Percentiles rank a stretch among this genome's conserved stretches.
Evolutionary conservation across 345 rosid species (phyloP).

Genomic region (Eucalyptus pauciflora): DNA sequence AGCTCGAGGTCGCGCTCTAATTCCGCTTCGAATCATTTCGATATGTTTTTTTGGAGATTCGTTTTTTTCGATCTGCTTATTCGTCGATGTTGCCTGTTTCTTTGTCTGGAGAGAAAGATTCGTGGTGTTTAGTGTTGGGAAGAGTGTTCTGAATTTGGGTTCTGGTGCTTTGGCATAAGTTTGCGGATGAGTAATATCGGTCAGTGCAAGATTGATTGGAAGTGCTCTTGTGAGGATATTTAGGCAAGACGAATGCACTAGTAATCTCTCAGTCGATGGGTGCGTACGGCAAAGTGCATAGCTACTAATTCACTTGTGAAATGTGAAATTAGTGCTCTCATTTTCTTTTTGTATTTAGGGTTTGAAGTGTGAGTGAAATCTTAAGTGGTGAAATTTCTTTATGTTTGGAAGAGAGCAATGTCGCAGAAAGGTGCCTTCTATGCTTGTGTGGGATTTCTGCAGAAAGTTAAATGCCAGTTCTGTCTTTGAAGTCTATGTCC

Average conservation of each 20-base stretch:
- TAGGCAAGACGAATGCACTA: not conserved
- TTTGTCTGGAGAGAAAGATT: not conserved
- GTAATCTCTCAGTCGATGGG: not conserved
- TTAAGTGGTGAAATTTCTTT: not conserved
- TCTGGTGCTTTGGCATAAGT: not conserved
- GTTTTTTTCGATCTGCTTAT: not conserved
- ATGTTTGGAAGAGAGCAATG: not conserved
- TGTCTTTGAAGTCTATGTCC: not conserved
- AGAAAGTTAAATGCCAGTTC: not conserved
- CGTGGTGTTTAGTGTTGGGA: not conserved
- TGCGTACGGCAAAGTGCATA: not conserved
- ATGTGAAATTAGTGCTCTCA: not conserved
- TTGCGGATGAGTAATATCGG: not conserved
- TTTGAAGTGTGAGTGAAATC: not conserved
- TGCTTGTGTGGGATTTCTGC: not conserved
- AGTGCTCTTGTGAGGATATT: not conserved
- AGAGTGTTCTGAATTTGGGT: not conserved
- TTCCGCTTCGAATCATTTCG: not conserved
- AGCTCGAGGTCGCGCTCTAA: slow-evolving; percentile 61
- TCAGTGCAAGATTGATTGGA: not conserved
- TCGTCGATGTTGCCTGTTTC: not conserved
- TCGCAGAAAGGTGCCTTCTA: not conserved
- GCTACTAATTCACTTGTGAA: not conserved
- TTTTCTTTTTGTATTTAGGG: not conserved
- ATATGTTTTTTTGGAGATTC: not conserved